Evolutionary conservation across 1,284 basidiomycete species (phyloP).

Genomic region (Bjerkandera adusta): DNA sequence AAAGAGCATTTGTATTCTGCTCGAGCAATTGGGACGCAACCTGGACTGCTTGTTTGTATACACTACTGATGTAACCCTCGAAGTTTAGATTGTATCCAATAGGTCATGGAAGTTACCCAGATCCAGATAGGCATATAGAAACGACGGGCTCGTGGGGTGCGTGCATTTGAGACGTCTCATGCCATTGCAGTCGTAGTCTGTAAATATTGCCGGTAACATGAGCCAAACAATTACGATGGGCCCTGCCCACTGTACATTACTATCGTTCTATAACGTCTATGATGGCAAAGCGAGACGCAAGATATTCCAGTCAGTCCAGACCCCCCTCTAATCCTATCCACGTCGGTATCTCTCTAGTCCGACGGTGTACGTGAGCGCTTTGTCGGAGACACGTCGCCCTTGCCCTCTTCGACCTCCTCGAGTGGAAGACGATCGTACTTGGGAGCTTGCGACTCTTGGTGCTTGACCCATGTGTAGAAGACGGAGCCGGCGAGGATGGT

Average conservation of each 20-base stretch:
- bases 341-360: slow-evolving; percentile 6
- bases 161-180: too few relatives aligned
- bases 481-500: slow-evolving; percentile 80
- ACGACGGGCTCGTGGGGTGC: not conserved
- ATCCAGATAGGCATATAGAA: not conserved
- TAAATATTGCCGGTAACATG: not conserved
- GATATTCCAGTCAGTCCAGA: not conserved
- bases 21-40: too few relatives aligned
- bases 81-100: not conserved
- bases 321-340: not conserved
- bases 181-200: not conserved
- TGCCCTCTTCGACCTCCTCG: slow-evolving; percentile 49
- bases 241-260: slow-evolving; percentile 6
- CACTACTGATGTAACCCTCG: slow-evolving; percentile 4
- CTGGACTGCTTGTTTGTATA: too few relatives aligned
- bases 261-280: slow-evolving; percentile 1
- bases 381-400: slow-evolving; percentile 17
- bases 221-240: not conserved
- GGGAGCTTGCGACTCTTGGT: slow-evolving; percentile 51
- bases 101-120: not conserved
- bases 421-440: slow-evolving; percentile 47
- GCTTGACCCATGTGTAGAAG: slow-evolving; percentile 86
- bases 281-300: not conserved
- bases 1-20: not conserved
- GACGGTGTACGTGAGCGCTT: slow-evolving; percentile 12